These are phyloP conservation scores for Xylaria telfairii DNA, from an alignment of 495 filamentous ascomycete species.

Conservation along the genomic window DNA sequence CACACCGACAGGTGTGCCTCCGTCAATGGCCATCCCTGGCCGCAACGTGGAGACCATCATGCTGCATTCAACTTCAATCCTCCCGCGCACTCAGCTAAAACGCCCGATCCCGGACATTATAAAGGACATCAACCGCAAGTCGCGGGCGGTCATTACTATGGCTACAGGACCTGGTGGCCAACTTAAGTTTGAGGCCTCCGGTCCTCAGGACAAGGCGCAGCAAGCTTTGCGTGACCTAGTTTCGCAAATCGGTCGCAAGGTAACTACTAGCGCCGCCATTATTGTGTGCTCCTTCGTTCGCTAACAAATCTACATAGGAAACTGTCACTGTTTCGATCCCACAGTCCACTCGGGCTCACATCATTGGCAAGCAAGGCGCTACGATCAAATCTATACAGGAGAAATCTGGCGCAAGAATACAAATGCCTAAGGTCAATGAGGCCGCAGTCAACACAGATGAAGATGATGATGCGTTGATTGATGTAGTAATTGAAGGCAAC, in stretches of 20 bases:
- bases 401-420: constrained; percentile 83
- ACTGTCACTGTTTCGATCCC: constrained; percentile 79
- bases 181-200: constrained; percentile 80
- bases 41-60: constrained; percentile 77
- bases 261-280: constrained; percentile 40
- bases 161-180: constrained; percentile 67
- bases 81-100: constrained; percentile 76
- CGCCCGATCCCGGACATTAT: constrained; percentile 80
- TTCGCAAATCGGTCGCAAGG: constrained; percentile 83
- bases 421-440: constrained; percentile 81
- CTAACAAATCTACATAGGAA: constrained; percentile 56
- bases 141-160: constrained; percentile 83
- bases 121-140: constrained; percentile 84
- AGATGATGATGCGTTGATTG: constrained; percentile 81
- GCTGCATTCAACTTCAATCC: constrained; percentile 73
- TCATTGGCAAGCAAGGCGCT: constrained; percentile 91
- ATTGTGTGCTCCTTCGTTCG: constrained; percentile 20
- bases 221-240: constrained; percentile 87
- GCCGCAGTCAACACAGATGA: constrained; percentile 51
- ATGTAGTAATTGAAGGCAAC: constrained; percentile 90
- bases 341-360: constrained; percentile 76
- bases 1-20: constrained; percentile 64
- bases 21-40: constrained; percentile 73
- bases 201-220: constrained; percentile 75
- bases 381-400: constrained; percentile 86